Conservation (phyloP, 129 eudicot species). For the Ambrosia trifida region DNA sequence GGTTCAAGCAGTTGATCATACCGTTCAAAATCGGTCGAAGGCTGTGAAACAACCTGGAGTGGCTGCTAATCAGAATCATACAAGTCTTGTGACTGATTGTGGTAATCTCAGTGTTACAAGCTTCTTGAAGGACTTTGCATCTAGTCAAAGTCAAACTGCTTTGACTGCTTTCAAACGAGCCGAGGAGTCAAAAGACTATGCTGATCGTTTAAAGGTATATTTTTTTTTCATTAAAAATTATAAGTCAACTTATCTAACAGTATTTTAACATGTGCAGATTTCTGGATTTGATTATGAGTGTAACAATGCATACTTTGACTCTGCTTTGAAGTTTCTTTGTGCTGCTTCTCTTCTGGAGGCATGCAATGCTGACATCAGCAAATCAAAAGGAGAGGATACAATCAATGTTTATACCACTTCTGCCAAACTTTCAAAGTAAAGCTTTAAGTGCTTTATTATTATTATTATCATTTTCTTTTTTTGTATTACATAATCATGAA, state of each 20-base stretch:
- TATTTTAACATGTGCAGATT: conserved; percentile 38
- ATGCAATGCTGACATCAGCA: conserved; percentile 40
- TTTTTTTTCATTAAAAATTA: not conserved
- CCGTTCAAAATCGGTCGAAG: conserved; percentile 42
- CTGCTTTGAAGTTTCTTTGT: conserved; percentile 74
- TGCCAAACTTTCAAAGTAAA: conserved; percentile 74
- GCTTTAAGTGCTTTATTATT: not conserved
- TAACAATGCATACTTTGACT: conserved; percentile 63
- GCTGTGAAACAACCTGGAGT: conserved; percentile 33
- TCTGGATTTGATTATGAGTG: conserved; percentile 72
- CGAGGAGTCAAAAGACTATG: conserved; percentile 55
- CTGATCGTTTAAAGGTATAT: conserved; percentile 65
- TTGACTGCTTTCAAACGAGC: conserved; percentile 67
- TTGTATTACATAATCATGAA: not conserved
- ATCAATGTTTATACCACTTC: conserved; percentile 49
- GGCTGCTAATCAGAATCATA: conserved; percentile 35
- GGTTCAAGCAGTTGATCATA: conserved; percentile 23
- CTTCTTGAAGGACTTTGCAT: conserved; percentile 45
- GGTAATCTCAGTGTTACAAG: conserved; percentile 38
- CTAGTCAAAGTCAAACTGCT: conserved; percentile 47
- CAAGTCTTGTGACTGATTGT: conserved; percentile 32
- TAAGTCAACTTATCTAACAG: not conserved
- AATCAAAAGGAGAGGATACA: conserved; percentile 48
- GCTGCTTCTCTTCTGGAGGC: conserved; percentile 80
- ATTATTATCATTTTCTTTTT: not conserved